Percentiles rank a stretch among this genome's conserved stretches.
Evolutionary conservation across 805 yeast genomes (phyloP).

Genomic region (Starmerella sp.): DNA sequence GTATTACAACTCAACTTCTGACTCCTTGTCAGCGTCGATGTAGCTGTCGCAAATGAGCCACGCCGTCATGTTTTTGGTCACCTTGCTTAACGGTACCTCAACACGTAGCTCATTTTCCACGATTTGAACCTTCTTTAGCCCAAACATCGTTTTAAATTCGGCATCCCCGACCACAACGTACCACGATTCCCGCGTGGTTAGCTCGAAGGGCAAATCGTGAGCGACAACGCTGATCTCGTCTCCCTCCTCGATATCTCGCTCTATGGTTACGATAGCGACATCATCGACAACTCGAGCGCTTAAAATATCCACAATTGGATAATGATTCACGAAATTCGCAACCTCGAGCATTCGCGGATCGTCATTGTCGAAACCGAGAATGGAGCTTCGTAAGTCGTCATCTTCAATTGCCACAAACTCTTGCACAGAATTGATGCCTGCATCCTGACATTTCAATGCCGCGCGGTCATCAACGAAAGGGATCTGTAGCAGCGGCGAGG

Average conservation of each 20-base stretch:
- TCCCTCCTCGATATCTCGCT: constrained; percentile 55
- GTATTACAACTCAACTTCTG: constrained; percentile 24
- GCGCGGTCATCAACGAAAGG: constrained; percentile 55
- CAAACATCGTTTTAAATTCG: constrained; percentile 48
- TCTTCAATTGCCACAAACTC: constrained; percentile 72
- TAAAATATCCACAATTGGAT: constrained; percentile 69
- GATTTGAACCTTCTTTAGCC: constrained; percentile 55
- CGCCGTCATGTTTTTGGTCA: constrained; percentile 39
- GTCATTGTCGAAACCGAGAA: constrained; percentile 44
- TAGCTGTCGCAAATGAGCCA: constrained; percentile 91
- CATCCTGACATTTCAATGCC: constrained; percentile 39
- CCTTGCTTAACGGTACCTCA: constrained; percentile 34
- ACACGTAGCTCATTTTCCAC: constrained; percentile 38
- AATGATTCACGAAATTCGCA: constrained; percentile 80
- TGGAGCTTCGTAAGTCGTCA: constrained; percentile 44
- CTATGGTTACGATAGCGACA: constrained; percentile 35
- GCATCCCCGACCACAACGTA: constrained; percentile 79
- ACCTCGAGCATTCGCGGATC: constrained; percentile 42
- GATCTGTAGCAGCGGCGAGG: constrained; percentile 65
- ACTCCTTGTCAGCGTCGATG: constrained; percentile 85
- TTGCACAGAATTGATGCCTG: constrained; percentile 55
- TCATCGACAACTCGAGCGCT: constrained; percentile 43
- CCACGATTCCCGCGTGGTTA: constrained; percentile 35
- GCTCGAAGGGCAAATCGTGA: neutral
- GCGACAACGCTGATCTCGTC: constrained; percentile 40